A percentile compares a stretch with the other conserved stretches of the same genome.
phyloP scores from a whole-genome alignment of 2,329 filamentous ascomycete genomes.

The Akanthomyces uredinophilus region DNA sequence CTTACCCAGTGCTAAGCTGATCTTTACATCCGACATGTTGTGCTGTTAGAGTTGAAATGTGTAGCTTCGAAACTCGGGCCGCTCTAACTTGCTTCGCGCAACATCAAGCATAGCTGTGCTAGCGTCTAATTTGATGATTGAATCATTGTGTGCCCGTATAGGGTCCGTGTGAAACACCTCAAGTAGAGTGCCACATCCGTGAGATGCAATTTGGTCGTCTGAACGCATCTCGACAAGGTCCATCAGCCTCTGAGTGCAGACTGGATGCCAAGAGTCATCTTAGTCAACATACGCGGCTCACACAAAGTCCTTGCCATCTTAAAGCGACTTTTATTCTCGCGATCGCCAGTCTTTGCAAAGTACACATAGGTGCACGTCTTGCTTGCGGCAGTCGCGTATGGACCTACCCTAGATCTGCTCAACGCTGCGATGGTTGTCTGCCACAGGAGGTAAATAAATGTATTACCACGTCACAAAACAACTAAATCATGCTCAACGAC shows the following conservation, averaged over 20 bases:
- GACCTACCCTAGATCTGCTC: background rate
- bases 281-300: constrained; percentile 17
- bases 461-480: background rate
- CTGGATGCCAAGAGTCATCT: constrained; percentile 30
- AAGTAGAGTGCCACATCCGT: constrained; percentile 33
- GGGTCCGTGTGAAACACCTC: constrained; percentile 27
- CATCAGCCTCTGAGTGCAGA: constrained; percentile 28
- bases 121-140: constrained; percentile 28
- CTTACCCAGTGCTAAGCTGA: constrained; percentile 18
- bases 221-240: constrained; percentile 20
- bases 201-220: constrained; percentile 26
- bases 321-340: background rate
- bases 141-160: constrained; percentile 22
- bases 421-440: background rate
- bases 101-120: constrained; percentile 28
- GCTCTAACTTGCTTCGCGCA: constrained; percentile 22
- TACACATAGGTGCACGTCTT: background rate
- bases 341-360: background rate
- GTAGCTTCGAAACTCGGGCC: constrained; percentile 16
- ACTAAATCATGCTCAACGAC: background rate
- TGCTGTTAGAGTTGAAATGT: constrained; percentile 24
- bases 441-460: background rate
- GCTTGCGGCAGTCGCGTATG: background rate
- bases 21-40: constrained; percentile 24
- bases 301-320: background rate